Base-by-base conservation (phyloP, 208 protist species). In the Trypanosoma melophagium region DNA sequence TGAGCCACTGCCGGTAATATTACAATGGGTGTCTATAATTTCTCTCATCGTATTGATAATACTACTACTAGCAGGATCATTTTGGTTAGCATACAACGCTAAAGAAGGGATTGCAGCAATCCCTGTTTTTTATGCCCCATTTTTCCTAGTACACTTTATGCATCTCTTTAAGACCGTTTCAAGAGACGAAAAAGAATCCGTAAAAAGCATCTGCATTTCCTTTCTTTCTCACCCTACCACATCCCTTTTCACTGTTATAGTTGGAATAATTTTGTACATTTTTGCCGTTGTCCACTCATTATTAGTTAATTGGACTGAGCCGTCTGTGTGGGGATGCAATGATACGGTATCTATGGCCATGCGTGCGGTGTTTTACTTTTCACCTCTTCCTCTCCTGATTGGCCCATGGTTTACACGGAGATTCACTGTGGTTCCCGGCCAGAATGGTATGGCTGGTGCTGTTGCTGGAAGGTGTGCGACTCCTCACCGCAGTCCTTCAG, bases 11-110 rank as follows among this genome's bases (percentile, higher is more conserved):
- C 24, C 28, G 3, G 31, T 42, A 59, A 41, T 22, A 35, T 1
- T 22, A 59, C 71, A 68, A 50, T 76, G 70, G 7, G 19, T 63
- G 21, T 49, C 74, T 14, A 66, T 66, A 13, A 44, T 79, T 28
- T 74, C 70, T 63, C 49, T 78, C 25, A 76, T 57, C 0, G 3
- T 87, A 5, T 45, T 78, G 3, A 25, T 73, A 44, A 24, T 59
- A 12, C 35, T 80, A 5, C 54, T 83, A 44, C 53, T 76, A 17
- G 67, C 44, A 42, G 72, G 67, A 44, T 75, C 80, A 12, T 59
- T 90, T 50, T 62, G 66, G 55, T 69, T 74, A 58, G 60, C 66
- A 66, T 86, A 75, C 51, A 67, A 84, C 19, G 84, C 78, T 4
- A 67, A 80, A 59, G 77, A 70, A 47, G 60, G 81, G 12, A 70